A percentile compares a stretch with the other conserved stretches of the same genome.
These are phyloP conservation scores for Atkinsonella texensis DNA, from an alignment of 2,329 filamentous ascomycete genomes.

Conservation along the genomic window DNA sequence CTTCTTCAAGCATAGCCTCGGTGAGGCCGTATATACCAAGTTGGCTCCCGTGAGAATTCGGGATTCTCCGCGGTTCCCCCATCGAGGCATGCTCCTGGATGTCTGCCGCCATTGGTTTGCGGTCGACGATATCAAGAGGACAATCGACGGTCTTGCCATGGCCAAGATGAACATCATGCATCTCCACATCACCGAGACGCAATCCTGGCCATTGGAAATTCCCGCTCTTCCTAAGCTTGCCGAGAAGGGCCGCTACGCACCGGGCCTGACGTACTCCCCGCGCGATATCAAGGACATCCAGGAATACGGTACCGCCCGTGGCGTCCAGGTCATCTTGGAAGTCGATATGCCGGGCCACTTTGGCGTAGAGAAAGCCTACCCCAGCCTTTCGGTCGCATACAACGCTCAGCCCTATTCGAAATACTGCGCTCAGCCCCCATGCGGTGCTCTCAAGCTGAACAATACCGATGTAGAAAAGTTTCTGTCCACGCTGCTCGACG, in stretches of 20 bases:
- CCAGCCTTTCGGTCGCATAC: constrained; percentile 43
- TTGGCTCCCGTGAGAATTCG: constrained; percentile 57
- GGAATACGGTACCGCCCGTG: constrained; percentile 52
- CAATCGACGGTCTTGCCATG: constrained; percentile 64
- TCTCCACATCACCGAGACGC: constrained; percentile 70
- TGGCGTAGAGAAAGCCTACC: constrained; percentile 42
- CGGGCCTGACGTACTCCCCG: constrained; percentile 54
- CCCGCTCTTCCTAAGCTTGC: constrained; percentile 59
- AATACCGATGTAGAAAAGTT: constrained; percentile 58
- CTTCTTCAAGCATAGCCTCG: constrained; percentile 58
- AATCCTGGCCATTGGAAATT: constrained; percentile 78
- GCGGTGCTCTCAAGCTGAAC: constrained; percentile 66
- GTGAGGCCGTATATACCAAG: constrained; percentile 51
- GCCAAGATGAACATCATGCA: constrained; percentile 78
- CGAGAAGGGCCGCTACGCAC: constrained; percentile 59
- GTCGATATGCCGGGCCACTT: constrained; percentile 51
- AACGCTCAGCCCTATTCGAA: constrained; percentile 42
- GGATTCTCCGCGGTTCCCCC: constrained; percentile 63
- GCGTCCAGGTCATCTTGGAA: constrained; percentile 48
- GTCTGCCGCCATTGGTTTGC: constrained; percentile 62
- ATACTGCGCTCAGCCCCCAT: constrained; percentile 52
- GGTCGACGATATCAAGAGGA: constrained; percentile 55
- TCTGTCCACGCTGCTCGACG: constrained; percentile 58
- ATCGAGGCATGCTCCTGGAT: constrained; percentile 73
- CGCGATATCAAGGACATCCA: constrained; percentile 55